Base-by-base conservation (phyloP, 2,329 filamentous ascomycete species). In the Sporothrix brunneoviolacea region DNA sequence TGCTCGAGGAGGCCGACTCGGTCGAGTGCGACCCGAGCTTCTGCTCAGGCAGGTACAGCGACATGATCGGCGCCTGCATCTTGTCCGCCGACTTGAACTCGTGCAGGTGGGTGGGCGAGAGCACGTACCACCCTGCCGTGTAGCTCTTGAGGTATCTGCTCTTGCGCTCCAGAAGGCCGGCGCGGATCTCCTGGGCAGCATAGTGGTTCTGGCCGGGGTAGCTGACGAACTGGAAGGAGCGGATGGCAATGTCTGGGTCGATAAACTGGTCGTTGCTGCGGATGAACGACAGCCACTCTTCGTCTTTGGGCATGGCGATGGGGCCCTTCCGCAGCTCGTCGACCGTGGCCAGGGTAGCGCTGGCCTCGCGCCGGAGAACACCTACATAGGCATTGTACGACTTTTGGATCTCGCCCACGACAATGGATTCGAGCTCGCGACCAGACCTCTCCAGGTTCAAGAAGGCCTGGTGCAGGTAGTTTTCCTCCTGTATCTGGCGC, bases 31-130 rank as follows among this genome's bases (percentile, higher is more conserved):
- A 94, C 33, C 93, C 93, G 51, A 98, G 77, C 65, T 95, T 96
- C 69, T 97, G 93, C 60, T 97, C 93, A 7, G 87, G 87, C 24
- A 98, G 79, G 64, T 93, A 95, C 50, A 98, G 76, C 37, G 93
- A 97, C 91, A 98, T 96, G 64, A 97, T 82, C 1, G 93, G 93
- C 35, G 87, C 84, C 68, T 93, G 88, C 53, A 80, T 86, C 65
- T 91, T 91, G 69, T 97, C 91, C 58, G 90, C 89, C n/a, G 90
- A 95, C 67, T 95, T 96, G 79, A 97, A 98, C 69, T 98, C 93
- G 71, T 98, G 93, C 19, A 98, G 78, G 69, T 98, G 93, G 50
- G 93, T 97, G 15, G 93, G 88, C 60, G 93, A 95, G 59, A 98
- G 74, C 42, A 97, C 90, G 67, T 96, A 96, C 91, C 91, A 97